Conservation (phyloP, 441 rosid species). For the Erysimum cheiri region DNA sequence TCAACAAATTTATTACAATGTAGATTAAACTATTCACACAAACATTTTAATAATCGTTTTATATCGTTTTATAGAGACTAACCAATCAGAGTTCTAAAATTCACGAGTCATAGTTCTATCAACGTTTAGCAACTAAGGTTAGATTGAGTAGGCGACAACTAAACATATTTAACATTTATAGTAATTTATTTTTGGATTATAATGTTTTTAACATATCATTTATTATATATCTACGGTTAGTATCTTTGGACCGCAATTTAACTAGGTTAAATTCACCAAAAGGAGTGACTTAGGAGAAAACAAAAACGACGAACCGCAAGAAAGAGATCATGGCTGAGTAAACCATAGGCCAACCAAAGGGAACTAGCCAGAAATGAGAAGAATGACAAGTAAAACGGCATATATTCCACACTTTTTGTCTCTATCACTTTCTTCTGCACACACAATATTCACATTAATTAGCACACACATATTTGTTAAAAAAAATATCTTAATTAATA, state of each 20-base stretch:
- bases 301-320: slow-evolving; percentile 59
- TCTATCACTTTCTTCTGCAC: slow-evolving; percentile 73
- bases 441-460: neutral
- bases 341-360: slow-evolving; percentile 77
- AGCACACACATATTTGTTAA: neutral
- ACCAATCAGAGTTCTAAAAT: neutral
- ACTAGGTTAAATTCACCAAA: slow-evolving; percentile 10
- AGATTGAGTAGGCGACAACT: no score
- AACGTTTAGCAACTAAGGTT: no score
- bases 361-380: slow-evolving; percentile 76
- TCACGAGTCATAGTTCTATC: neutral
- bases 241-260: neutral
- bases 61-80: neutral
- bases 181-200: neutral
- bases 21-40: no score
- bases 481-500: neutral
- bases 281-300: neutral
- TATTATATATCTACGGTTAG: neutral
- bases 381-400: slow-evolving; percentile 86
- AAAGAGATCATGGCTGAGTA: slow-evolving; percentile 72
- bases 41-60: neutral
- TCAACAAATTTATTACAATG: neutral
- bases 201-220: no score
- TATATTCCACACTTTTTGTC: slow-evolving; percentile 87
- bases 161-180: no score